Conservation (phyloP, 1,139 yeast species). For the Magnusiomyces tetraspermus region DNA sequence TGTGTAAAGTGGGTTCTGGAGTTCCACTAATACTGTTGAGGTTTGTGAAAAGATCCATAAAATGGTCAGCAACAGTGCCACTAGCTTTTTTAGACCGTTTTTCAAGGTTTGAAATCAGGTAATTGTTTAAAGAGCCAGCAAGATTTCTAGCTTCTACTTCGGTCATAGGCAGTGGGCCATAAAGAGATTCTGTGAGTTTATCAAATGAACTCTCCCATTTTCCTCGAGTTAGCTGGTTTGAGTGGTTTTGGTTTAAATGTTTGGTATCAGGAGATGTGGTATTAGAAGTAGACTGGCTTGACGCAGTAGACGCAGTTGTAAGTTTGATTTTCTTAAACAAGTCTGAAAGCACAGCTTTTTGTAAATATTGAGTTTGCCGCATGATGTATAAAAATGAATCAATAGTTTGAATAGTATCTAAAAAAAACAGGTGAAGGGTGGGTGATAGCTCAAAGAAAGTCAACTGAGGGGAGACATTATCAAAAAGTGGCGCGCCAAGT, state of each 20-base stretch:
- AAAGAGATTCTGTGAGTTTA: constrained; percentile 19
- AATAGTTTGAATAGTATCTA: no score
- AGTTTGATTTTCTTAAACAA: constrained; percentile 11
- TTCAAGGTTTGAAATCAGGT: constrained; percentile 17
- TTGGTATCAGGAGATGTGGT: not conserved
- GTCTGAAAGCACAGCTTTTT: constrained; percentile 9
- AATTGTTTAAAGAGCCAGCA: constrained; percentile 17
- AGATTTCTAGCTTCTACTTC: constrained; percentile 19
- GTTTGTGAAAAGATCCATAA: constrained; percentile 25
- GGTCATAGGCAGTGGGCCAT: constrained; percentile 21
- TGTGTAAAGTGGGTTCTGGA: constrained; percentile 6
- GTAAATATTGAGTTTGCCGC: constrained; percentile 4
- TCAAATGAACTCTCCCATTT: constrained; percentile 15
- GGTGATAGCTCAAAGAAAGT: no score
- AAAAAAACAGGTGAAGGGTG: no score
- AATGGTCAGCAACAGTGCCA: constrained; percentile 21
- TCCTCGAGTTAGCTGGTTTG: not conserved
- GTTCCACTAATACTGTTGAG: constrained; percentile 17
- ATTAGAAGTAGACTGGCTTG: not conserved
- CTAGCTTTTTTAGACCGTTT: constrained; percentile 15
- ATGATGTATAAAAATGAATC: not conserved
- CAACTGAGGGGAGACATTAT: no score
- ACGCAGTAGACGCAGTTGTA: not conserved
- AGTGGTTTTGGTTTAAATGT: not conserved
- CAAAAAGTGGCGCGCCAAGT: no score